phyloP scores from a whole-genome alignment of 2,329 filamentous ascomycete species.

The Chrysosporium queenslandicum region DNA sequence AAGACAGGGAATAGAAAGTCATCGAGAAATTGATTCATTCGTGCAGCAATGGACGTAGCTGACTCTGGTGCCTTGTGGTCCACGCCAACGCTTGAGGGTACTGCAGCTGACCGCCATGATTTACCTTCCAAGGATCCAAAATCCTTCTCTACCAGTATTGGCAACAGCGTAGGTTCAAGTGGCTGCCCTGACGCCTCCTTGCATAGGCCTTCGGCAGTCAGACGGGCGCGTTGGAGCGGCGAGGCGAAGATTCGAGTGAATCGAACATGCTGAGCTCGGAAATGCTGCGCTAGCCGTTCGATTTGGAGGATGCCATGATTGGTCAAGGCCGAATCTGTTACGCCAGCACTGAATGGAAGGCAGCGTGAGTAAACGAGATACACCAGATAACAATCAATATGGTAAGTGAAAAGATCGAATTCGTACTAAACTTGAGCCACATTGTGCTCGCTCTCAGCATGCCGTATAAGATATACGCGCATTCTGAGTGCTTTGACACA shows the following conservation, averaged over 20 bases:
- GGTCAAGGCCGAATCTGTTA: constrained; percentile 68
- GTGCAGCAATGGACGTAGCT: constrained; percentile 52
- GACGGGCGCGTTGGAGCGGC: constrained; percentile 60
- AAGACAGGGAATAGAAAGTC: constrained; percentile 52
- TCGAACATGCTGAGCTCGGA: constrained; percentile 54
- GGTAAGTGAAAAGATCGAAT: neutral
- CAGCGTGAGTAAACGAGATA: constrained; percentile 3
- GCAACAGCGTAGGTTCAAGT: constrained; percentile 15
- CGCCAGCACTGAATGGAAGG: constrained; percentile 52
- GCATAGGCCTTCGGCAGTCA: constrained; percentile 29
- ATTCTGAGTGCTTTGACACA: constrained; percentile 29
- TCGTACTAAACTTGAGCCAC: constrained; percentile 45
- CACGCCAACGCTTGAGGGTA: constrained; percentile 26
- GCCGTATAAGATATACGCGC: constrained; percentile 67
- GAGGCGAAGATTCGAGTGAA: constrained; percentile 67
- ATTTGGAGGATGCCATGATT: constrained; percentile 72
- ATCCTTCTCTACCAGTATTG: constrained; percentile 31
- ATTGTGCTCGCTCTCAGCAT: constrained; percentile 86
- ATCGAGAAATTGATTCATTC: constrained; percentile 58
- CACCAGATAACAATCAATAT: neutral
- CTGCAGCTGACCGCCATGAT: constrained; percentile 11
- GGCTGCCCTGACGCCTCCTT: constrained; percentile 1
- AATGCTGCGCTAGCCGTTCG: constrained; percentile 56
- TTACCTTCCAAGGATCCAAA: constrained; percentile 35
- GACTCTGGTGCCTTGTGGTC: constrained; percentile 55